Conservation (phyloP, 2,329 filamentous ascomycete genomes). For the Mycocentrospora acerina region DNA sequence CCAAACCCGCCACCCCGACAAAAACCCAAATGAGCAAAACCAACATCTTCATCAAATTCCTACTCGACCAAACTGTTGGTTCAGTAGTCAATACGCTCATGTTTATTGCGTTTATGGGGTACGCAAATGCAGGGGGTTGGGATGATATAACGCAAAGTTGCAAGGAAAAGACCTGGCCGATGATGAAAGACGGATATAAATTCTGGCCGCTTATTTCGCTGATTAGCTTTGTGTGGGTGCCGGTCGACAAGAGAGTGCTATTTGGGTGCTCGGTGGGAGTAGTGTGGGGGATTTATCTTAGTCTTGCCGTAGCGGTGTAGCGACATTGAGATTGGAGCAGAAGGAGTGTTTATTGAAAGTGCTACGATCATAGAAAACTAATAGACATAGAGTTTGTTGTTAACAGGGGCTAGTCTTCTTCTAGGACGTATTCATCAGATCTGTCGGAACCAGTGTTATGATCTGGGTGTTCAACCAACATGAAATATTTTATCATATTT, state of each 20-base stretch:
- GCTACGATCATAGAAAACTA: no score
- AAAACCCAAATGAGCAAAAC: conserved; percentile 51
- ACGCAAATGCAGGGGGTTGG: conserved; percentile 42
- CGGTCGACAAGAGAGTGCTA: conserved; percentile 69
- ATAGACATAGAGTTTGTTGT: no score
- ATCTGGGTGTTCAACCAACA: no score
- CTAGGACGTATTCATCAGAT: no score
- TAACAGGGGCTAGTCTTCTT: no score
- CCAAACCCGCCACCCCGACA: conserved; percentile 26
- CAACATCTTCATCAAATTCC: conserved; percentile 68
- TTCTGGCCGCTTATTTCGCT: conserved; percentile 72
- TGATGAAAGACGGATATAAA: conserved; percentile 63
- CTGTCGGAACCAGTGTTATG: no score
- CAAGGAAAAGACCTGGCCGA: conserved; percentile 58
- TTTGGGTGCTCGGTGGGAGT: conserved; percentile 73
- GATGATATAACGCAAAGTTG: conserved; percentile 32
- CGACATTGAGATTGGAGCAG: no score
- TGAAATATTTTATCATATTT: no score
- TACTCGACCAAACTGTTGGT: conserved; percentile 69
- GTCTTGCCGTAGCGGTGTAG: conserved; percentile 60
- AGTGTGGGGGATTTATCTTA: conserved; percentile 74
- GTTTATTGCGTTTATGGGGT: conserved; percentile 62
- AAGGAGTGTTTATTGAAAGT: no score
- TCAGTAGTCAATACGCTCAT: conserved; percentile 65
- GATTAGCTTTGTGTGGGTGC: conserved; percentile 70